These are phyloP conservation scores for Lobosporangium transversale DNA, from an alignment of 192 early-diverging fungal genomes.

Conservation along the genomic window DNA sequence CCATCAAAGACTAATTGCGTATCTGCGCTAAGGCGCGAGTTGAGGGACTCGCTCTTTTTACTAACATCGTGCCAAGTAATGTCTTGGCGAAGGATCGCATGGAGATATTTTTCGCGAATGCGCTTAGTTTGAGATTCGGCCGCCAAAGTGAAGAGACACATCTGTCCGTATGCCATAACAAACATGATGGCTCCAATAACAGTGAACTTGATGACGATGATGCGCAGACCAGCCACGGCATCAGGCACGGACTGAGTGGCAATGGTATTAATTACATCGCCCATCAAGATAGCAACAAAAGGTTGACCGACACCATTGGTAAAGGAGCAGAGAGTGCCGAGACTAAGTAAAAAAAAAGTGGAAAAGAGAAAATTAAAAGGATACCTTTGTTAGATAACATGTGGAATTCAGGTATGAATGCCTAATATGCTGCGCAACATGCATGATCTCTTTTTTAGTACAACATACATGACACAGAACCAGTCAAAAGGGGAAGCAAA, in stretches of 20 bases:
- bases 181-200: slow-evolving; percentile 38
- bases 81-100: slow-evolving; percentile 85
- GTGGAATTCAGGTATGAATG: no score
- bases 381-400: no score
- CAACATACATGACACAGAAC: slow-evolving; percentile 56
- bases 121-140: slow-evolving; percentile 75
- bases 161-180: slow-evolving; percentile 44
- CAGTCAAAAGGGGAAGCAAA: slow-evolving; percentile 72
- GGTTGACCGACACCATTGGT: slow-evolving; percentile 39
- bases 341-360: slow-evolving; percentile 13
- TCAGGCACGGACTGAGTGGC: slow-evolving; percentile 60
- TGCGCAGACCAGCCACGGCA: slow-evolving; percentile 56
- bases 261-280: slow-evolving; percentile 58
- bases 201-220: slow-evolving; percentile 48
- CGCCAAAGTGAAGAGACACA: slow-evolving; percentile 49
- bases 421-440: no score
- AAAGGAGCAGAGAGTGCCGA: slow-evolving; percentile 37
- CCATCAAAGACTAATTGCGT: slow-evolving; percentile 90
- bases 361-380: background rate
- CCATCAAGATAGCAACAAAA: slow-evolving; percentile 54
- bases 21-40: slow-evolving; percentile 87
- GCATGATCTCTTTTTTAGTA: background rate
- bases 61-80: slow-evolving; percentile 86
- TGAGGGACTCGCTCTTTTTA: slow-evolving; percentile 80
- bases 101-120: slow-evolving; percentile 79